A percentile compares a stretch with the other conserved stretches of the same genome.
Conservation (phyloP, 768 basidiomycete genomes). For the Boletus vinaceobasis region DNA sequence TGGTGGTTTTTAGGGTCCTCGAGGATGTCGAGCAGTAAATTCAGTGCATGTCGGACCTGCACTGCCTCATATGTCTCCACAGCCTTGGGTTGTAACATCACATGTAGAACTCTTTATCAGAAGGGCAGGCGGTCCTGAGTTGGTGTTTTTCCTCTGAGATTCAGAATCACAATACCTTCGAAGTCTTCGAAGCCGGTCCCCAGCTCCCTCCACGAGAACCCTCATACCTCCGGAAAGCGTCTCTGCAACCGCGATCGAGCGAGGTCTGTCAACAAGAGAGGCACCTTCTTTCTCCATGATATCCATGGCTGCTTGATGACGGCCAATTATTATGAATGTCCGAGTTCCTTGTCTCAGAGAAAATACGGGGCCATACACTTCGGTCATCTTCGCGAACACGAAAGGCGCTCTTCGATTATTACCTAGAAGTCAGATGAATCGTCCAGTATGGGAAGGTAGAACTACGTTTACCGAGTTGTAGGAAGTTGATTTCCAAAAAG, state of each 20-base stretch:
- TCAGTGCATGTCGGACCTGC: constrained; percentile 33
- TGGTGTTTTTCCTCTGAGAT: neutral
- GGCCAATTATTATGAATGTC: constrained; percentile 21
- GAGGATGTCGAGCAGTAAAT: constrained; percentile 34
- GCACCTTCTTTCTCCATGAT: constrained; percentile 40
- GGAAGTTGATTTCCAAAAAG: constrained; percentile 14
- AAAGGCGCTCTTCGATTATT: constrained; percentile 12
- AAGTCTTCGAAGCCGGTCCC: constrained; percentile 31
- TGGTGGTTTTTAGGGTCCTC: constrained; percentile 32
- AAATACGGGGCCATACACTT: constrained; percentile 59
- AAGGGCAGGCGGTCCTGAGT: neutral
- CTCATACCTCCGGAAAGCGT: constrained; percentile 34
- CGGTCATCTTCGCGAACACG: constrained; percentile 52
- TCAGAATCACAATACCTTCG: constrained; percentile 16
- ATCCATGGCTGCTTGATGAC: constrained; percentile 34
- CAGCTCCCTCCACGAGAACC: constrained; percentile 23
- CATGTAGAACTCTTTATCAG: constrained; percentile 30
- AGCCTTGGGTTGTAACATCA: constrained; percentile 31
- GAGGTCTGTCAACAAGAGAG: constrained; percentile 35
- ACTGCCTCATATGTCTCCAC: constrained; percentile 33
- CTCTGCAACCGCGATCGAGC: constrained; percentile 34
- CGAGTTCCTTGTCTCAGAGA: constrained; percentile 45
- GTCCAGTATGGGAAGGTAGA: too few species aligned
- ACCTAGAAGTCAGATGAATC: neutral
- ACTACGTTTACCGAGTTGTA: neutral